phyloP scores from a whole-genome alignment of 805 yeast genomes.

The Wickerhamomyces sydowiorum region DNA sequence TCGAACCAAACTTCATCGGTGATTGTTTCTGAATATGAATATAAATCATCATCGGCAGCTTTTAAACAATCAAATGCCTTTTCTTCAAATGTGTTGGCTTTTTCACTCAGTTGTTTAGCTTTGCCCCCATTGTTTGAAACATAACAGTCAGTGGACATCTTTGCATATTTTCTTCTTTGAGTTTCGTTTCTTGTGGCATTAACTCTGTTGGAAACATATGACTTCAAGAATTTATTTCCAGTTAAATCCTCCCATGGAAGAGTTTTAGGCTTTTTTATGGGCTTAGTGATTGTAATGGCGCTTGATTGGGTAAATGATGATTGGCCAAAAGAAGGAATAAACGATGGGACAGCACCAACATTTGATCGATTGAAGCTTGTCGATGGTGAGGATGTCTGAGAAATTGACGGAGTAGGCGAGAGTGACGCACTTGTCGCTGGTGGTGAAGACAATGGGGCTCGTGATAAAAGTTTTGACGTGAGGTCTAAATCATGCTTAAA shows the following conservation, averaged over 20 bases:
- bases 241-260: slow-evolving; percentile 20
- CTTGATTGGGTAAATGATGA: slow-evolving; percentile 1
- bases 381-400: slow-evolving; percentile 2
- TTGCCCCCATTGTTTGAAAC: slow-evolving; percentile 17
- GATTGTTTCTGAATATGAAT: slow-evolving; percentile 13
- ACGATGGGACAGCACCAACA: slow-evolving; percentile 2
- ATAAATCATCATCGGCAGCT: slow-evolving; percentile 22
- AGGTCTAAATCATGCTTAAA: slow-evolving; percentile 31
- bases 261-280: slow-evolving; percentile 15
- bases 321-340: slow-evolving; percentile 1
- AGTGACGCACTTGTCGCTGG: slow-evolving; percentile 10
- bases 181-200: slow-evolving; percentile 16
- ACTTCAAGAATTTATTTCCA: slow-evolving; percentile 6
- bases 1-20: slow-evolving; percentile 22
- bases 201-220: slow-evolving; percentile 10
- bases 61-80: slow-evolving; percentile 15
- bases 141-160: slow-evolving; percentile 22
- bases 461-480: neutral
- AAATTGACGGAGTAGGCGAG: slow-evolving; percentile 1
- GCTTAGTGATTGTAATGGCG: slow-evolving; percentile 10
- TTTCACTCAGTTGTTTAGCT: slow-evolving; percentile 22
- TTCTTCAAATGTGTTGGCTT: slow-evolving; percentile 18
- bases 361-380: slow-evolving; percentile 2
- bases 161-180: slow-evolving; percentile 21
- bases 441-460: slow-evolving; percentile 1